Conservation (phyloP, 2,329 filamentous ascomycete species). For the Penicillium sp. region DNA sequence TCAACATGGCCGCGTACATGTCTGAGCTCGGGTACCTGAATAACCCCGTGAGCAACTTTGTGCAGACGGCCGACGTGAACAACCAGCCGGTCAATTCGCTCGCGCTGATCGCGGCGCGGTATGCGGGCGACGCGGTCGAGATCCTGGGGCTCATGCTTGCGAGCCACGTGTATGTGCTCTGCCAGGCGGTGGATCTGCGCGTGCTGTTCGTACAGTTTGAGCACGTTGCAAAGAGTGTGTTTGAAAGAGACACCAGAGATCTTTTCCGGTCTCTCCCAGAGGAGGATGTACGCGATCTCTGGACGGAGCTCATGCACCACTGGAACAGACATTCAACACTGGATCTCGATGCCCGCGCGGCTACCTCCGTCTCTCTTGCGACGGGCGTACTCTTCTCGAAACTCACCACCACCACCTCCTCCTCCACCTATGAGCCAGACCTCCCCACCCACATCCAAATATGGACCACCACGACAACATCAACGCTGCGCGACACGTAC, state of each 20-base stretch:
- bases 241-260: not conserved
- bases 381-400: slow-evolving; percentile 12
- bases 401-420: not conserved
- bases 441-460: not conserved
- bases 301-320: slow-evolving; percentile 24
- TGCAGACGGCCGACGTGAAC: slow-evolving; percentile 69
- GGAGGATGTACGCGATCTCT: slow-evolving; percentile 3
- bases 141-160: slow-evolving; percentile 62
- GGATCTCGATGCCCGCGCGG: slow-evolving; percentile 22
- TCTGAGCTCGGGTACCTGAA: slow-evolving; percentile 67
- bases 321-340: slow-evolving; percentile 20
- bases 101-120: slow-evolving; percentile 63
- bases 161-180: slow-evolving; percentile 59
- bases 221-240: not conserved
- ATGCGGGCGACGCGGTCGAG: slow-evolving; percentile 62
- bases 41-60: slow-evolving; percentile 65
- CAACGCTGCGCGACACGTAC: slow-evolving; percentile 16
- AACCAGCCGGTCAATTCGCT: slow-evolving; percentile 72
- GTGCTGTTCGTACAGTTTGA: slow-evolving; percentile 31
- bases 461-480: slow-evolving; percentile 12
- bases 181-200: slow-evolving; percentile 63
- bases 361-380: slow-evolving; percentile 3
- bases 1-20: slow-evolving; percentile 68
- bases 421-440: not conserved
- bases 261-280: not conserved